Base-by-base conservation (phyloP, 108 stramenopile species). In the Cylindrotheca closterium region DNA sequence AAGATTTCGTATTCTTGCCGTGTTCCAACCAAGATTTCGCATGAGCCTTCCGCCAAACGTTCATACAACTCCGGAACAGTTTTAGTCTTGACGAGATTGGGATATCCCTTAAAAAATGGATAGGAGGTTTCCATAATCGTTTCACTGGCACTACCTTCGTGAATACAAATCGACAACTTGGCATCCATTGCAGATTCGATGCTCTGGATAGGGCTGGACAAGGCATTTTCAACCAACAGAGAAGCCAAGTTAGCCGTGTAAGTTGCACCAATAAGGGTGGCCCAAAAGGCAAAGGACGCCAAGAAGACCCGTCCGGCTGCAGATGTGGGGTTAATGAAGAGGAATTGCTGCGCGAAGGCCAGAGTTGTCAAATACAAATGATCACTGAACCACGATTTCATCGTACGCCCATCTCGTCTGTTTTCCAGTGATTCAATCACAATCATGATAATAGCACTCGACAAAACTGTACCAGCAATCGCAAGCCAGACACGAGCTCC, bases 171-270 rank as follows among this genome's bases (percentile, higher is more conserved):
- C 5, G 24, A 27, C 24, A 62, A 26, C 8, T 27, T 3, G 8
- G 17, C 19, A 1, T 0, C 25, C 5, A 62, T 50, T 18, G 28
- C 60, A 49, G 31, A 45, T n/a, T 30, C 47, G 15, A 62, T 49
- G 47, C 19, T 21, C 1, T 25, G 10, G 28, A 62, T 15, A 4
- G 12, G 48, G 7, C 21, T 12, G n/a, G 48, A 17, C 12, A 47
- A 7, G 4, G 3, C 19, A 47, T 53, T 22, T 37, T 22, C 51
- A 3, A 64, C 63, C 12, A 64, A 34, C 12, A 64, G 21, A 29
- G 63, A 64, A 15, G 63, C 63, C 32, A 53, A 23, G 21, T 64
- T 64, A 0, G 63, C 63, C 25, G 63, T 64, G 33, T 64, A 64
- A 0, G 63, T 50, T 24, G 63, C 63, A 48, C 37, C 37, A 15